Base-by-base conservation (phyloP, 2,329 filamentous ascomycete species). In the Myotisia sp. region DNA sequence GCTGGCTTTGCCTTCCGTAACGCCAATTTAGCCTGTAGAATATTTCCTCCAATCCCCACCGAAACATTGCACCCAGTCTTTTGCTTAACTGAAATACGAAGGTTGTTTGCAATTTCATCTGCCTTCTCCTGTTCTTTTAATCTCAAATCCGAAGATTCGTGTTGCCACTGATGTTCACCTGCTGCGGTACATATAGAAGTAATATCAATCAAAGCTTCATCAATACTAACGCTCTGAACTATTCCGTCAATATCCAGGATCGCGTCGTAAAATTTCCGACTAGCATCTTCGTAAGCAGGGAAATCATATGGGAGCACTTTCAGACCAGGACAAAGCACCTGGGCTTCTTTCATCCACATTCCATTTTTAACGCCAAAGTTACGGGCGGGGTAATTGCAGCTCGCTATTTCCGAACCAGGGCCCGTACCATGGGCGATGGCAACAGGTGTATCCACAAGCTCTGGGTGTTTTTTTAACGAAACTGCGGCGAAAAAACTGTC, bases 401-500 rank as follows among this genome's bases (percentile, higher is more conserved):
- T 94, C 14, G 90, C 90, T 48, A 98, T 95, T 52, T 98, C 90
- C 0, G 87, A 93, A 0, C 83, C 84, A 16, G 72, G 74, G 0
- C 87, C 87, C 28, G 70, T 71, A 3, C 87, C 80, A 50, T 98
- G 90, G 3, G 90, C 87, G 21, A 98, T 81, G 1, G 82, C 90
- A 2, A 79, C 75, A 0, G 92, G 90, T 49, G 85, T 87, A 33
- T 81, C 76, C 24, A 67, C 63, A 40, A 73, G 77, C 13, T 92
- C 74, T 0, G 87, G 85, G 16, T 76, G 67, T 35, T 75, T 79
- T 47, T 85, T 84, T 12, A 79, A 58, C 1, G 90, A 94, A 0
- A 98, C 83, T 0, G 92, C 83, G 39, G 86, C 93, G 56, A 98
- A 98, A 60, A 98, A 98, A 55, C 85, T 90, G 58, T 98, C 92